These are phyloP conservation scores for Pseudogymnoascus sp. DNA, from an alignment of 2,329 filamentous ascomycete species.

Conservation along the genomic window DNA sequence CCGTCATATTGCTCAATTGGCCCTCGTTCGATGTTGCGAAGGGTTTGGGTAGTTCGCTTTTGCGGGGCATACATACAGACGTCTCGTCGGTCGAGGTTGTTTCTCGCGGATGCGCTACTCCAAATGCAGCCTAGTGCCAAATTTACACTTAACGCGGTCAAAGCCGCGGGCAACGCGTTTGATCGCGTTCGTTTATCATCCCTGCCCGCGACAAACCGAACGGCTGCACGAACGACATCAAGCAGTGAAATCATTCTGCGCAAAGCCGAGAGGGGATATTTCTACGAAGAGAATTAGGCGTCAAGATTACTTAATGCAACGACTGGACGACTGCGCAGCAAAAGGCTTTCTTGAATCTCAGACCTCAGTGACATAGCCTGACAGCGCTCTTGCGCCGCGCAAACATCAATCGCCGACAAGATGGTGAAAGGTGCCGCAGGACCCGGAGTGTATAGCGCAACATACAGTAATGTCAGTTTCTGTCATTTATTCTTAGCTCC, in stretches of 20 bases:
- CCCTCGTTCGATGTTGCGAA: constrained; percentile 4
- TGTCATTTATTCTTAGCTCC: background rate
- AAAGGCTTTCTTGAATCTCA: background rate
- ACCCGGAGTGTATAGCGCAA: constrained; percentile 54
- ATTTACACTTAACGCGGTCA: constrained; percentile 6
- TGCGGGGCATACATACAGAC: background rate
- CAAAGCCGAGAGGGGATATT: background rate
- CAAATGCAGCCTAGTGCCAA: background rate
- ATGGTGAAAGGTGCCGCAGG: constrained; percentile 27
- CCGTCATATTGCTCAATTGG: constrained; percentile 33
- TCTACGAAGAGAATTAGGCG: background rate
- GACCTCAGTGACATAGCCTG: constrained; percentile 1
- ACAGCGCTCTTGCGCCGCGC: background rate
- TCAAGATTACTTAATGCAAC: background rate
- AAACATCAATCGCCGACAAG: constrained; percentile 15
- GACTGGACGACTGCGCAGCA: background rate
- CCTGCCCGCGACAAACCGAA: constrained; percentile 5
- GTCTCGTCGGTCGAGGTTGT: constrained; percentile 6
- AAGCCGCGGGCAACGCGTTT: constrained; percentile 2
- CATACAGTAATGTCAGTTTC: constrained; percentile 57
- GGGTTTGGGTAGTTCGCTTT: constrained; percentile 7
- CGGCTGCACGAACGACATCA: background rate
- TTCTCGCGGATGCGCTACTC: background rate
- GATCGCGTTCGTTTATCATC: constrained; percentile 6
- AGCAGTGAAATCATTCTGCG: background rate